Evolutionary conservation across 345 rosid species (phyloP).

Genomic region (Iberis pinnata): DNA sequence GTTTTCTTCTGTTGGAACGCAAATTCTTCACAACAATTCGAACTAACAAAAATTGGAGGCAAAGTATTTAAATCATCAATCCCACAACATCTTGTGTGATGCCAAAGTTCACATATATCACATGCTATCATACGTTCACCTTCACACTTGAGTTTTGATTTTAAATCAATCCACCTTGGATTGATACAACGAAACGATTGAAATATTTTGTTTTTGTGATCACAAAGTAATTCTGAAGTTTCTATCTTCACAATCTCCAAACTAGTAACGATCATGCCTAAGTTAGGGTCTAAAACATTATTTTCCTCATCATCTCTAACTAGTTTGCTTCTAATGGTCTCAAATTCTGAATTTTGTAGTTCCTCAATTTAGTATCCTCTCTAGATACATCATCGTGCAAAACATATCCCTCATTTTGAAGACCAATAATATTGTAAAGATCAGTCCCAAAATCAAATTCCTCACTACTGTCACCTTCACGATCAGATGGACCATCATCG

Average conservation of each 20-base stretch:
- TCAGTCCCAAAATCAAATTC: slow-evolving; percentile 89
- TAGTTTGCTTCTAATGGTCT: too few species aligned
- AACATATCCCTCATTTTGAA: too few species aligned
- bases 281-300: too few species aligned
- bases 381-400: too few species aligned
- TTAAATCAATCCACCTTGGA: slow-evolving; percentile 40
- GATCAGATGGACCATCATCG: slow-evolving; percentile 51
- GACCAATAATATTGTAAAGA: too few species aligned
- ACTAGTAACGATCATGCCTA: too few species aligned
- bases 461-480: slow-evolving; percentile 64
- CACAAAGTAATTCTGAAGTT: too few species aligned
- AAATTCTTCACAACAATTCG: slow-evolving; percentile 52
- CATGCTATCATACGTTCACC: slow-evolving; percentile 79
- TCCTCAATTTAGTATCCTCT: too few species aligned
- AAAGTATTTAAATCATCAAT: slow-evolving; percentile 56
- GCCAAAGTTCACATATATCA: slow-evolving; percentile 84
- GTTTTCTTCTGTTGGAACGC: slow-evolving; percentile 33
- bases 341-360: too few species aligned
- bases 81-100: slow-evolving; percentile 75
- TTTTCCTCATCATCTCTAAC: too few species aligned
- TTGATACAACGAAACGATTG: slow-evolving; percentile 51
- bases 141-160: slow-evolving; percentile 40
- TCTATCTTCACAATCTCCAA: too few species aligned
- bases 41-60: slow-evolving; percentile 70
- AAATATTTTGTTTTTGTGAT: too few species aligned